Base-by-base conservation (phyloP, 371 early-diverging fungal species). In the Mucor irregularis region DNA sequence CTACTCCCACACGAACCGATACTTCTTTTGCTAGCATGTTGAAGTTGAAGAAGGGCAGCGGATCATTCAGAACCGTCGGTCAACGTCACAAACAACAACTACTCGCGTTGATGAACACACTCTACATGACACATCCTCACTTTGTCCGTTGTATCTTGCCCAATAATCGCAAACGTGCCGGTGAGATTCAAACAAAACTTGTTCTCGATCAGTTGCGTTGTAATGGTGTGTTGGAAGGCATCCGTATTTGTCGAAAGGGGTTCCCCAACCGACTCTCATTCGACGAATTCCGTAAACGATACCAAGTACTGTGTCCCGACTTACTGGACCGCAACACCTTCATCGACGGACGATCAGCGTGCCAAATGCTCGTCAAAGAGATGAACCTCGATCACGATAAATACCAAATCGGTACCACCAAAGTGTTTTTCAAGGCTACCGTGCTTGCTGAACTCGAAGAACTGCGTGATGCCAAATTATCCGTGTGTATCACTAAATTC, bases 121-220 rank as follows among this genome's bases (percentile, higher is more conserved):
- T 99, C 1, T 84, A 92, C 66, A 80, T 87, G 31, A 99, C 99
- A 0, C 84, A 94, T 56, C 99, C 99, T 5, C 99, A 99, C 75
- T 99, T 99, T 85, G 99, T 99, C 14, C 93, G 99, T 31, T 99
- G 99, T 82, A 99, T 99, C 53, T 74, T 99, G 35, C 99, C 99
- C 14, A 99, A 99, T 72, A 77, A 90, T 22, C 91, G 94, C 38
- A 99, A 99, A 75, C 85, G 82, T 33, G 79, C 95, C 0, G 91
- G 91, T 7, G 86, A 85, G 52, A 83, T 99, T 38, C 78, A 96
- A 54, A 81, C 89, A 16, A 83, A 82, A 8, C 74, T 96, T 25
- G 97, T 99, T 0, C 78, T 99, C 6, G 94, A 98, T 49, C 99
- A 99, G 68, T 75, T 99, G 30, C 82, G 96, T 13, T 99, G 99